Evolutionary conservation across 1,139 yeast genomes (phyloP).

Genomic region (Saccharomyces hybrid): DNA sequence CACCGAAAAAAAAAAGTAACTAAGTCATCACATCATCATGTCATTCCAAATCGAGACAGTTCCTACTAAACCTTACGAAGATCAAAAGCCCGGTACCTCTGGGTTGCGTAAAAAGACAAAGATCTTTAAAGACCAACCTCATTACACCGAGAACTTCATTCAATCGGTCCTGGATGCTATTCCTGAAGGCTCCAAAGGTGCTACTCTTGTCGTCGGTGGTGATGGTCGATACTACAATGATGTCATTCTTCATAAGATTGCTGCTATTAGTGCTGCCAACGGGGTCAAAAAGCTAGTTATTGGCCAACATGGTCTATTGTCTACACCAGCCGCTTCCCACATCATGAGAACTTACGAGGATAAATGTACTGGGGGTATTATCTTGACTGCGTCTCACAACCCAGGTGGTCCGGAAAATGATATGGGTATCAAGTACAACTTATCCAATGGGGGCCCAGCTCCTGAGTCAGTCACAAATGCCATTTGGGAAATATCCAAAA

Average conservation of each 20-base stretch:
- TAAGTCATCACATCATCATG: slow-evolving; percentile 10
- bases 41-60: slow-evolving; percentile 19
- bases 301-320: slow-evolving; percentile 80
- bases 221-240: slow-evolving; percentile 93
- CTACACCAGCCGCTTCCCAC: slow-evolving; percentile 95
- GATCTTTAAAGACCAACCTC: slow-evolving; percentile 62
- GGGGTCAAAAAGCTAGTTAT: slow-evolving; percentile 78
- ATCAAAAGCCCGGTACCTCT: slow-evolving; percentile 98
- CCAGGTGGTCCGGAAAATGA: slow-evolving; percentile 95
- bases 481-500: slow-evolving; percentile 64
- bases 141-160: slow-evolving; percentile 89
- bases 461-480: slow-evolving; percentile 89
- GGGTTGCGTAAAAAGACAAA: slow-evolving; percentile 88
- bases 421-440: slow-evolving; percentile 90
- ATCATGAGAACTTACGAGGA: slow-evolving; percentile 60
- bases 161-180: slow-evolving; percentile 80
- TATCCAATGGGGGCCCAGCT: slow-evolving; percentile 97
- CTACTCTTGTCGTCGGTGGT: slow-evolving; percentile 89
- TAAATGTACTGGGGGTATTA: slow-evolving; percentile 86
- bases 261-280: slow-evolving; percentile 80
- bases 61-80: slow-evolving; percentile 68
- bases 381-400: slow-evolving; percentile 92
- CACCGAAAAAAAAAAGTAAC: neutral
- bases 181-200: slow-evolving; percentile 77
- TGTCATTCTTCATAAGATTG: slow-evolving; percentile 71